These are phyloP conservation scores for Trifolium pratense DNA, from an alignment of 306 rosid species.

Conservation along the genomic window DNA sequence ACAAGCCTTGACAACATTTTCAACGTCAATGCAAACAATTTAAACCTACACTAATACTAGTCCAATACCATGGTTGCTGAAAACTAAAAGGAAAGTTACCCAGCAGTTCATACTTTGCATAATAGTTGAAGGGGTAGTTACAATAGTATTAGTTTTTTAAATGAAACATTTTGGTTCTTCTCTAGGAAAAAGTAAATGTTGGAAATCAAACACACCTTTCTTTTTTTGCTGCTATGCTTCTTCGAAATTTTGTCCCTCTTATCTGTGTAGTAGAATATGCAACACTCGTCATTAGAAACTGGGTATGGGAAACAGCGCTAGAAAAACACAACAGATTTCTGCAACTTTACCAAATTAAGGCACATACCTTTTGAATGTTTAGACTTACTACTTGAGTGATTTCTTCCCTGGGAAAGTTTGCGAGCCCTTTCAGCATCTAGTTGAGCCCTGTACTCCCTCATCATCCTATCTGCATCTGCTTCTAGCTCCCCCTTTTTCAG, in stretches of 20 bases:
- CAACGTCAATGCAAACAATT: conserved; percentile 30
- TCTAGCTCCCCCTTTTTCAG: conserved; percentile 89
- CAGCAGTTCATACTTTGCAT: conserved; percentile 18
- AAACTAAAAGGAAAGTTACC: conserved; percentile 34
- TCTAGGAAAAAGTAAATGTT: conserved; percentile 23
- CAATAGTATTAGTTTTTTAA: not conserved
- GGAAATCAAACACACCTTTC: conserved; percentile 70
- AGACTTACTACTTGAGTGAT: conserved; percentile 74
- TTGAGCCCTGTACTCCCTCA: conserved; percentile 99
- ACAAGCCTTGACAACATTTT: not conserved
- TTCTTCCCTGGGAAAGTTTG: conserved; percentile 91
- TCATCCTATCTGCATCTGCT: conserved; percentile 90
- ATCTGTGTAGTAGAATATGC: conserved; percentile 56
- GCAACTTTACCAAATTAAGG: conserved; percentile 29
- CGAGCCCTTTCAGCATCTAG: conserved; percentile 93
- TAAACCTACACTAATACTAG: not conserved
- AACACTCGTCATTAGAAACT: conserved; percentile 37
- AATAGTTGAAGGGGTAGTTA: conserved; percentile 24
- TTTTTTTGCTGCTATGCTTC: conserved; percentile 89
- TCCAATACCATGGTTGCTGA: conserved; percentile 10
- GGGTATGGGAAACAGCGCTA: not conserved
- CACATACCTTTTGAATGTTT: conserved; percentile 72
- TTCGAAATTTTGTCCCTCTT: conserved; percentile 76
- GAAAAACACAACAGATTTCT: conserved; percentile 14
- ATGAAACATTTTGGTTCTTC: conserved; percentile 34